Evolutionary conservation across 257 asterid species (phyloP).

Genomic region (Fraxinus anomala): DNA sequence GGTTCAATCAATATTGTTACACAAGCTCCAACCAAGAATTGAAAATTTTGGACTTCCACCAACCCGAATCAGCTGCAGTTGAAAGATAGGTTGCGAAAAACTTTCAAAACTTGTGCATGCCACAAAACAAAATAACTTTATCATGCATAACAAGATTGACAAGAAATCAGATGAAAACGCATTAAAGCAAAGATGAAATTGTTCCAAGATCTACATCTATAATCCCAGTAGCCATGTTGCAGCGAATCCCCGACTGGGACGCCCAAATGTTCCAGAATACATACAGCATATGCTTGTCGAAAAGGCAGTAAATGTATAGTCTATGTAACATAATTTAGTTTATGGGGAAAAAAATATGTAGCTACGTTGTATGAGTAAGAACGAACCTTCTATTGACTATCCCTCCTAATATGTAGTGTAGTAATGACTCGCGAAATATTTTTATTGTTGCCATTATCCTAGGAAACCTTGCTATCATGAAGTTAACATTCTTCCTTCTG

Average conservation of each 20-base stretch:
- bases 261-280: neutral
- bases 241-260: neutral
- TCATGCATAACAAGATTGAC: neutral
- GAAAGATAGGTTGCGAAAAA: neutral
- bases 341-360: neutral
- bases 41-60: conserved; percentile 16
- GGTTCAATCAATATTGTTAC: conserved; percentile 34
- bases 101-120: neutral
- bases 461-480: neutral
- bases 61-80: conserved; percentile 13
- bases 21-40: conserved; percentile 35
- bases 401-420: neutral
- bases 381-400: neutral
- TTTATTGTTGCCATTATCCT: neutral
- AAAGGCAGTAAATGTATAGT: neutral
- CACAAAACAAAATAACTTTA: neutral
- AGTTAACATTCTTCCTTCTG: neutral
- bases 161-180: neutral
- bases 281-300: neutral
- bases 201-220: neutral
- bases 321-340: neutral
- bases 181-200: neutral
- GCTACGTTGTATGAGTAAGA: neutral
- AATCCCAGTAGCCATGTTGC: neutral
- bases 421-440: neutral